Base-by-base conservation (phyloP, 495 filamentous ascomycete species). In the Rhizodiscina lignyota region DNA sequence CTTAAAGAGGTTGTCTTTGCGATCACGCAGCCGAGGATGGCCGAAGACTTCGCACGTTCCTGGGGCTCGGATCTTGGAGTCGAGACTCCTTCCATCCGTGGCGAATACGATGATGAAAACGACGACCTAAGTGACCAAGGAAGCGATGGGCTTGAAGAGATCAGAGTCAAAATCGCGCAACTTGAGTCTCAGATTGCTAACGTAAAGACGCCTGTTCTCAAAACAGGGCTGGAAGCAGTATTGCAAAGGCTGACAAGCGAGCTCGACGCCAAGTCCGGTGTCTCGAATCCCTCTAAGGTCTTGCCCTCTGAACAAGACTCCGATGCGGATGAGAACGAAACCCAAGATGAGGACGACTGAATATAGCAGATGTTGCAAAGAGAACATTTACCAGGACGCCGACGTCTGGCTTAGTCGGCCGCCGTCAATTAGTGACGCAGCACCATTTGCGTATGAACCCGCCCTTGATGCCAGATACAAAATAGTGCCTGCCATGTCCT, bases 1-100 rank as follows among this genome's bases (percentile, higher is more conserved):
- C 44, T 53, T 30, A 51, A 35, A 29, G 61, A 67, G 35, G 51
- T 71, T 4, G 56, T 68, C 30, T 71, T 70, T 52, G 67, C 63
- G 18, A 52, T 68, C 34, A 45, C 41, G 5, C 47, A 55, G 41
- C 35, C 34, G 5, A 50, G 18, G 18, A 53, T 55, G 52, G 41
- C 45, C 1, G 13, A 29, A 10, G 50, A 55, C 22, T 58, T 58
- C 45, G 43, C 44, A n/a, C 18, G 12, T 8, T 37, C 36, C 11
- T 58, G 53, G 42, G 39, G 36, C 3, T 38, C 36, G 13, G 38
- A 41, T 2, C 39, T 55, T 12, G 33, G 26, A 11, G 22, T 35
- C 10, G 51, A 50, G 34, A 10, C 13, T 19, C 33, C 32, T 8
- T 33, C 35, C 18, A 33, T 23, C 6, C 12, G 21, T 3, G 24